A percentile compares a stretch with the other conserved stretches of the same genome.
phyloP scores from a whole-genome alignment of 2,329 filamentous ascomycete species.

The Exophiala mesophila region DNA sequence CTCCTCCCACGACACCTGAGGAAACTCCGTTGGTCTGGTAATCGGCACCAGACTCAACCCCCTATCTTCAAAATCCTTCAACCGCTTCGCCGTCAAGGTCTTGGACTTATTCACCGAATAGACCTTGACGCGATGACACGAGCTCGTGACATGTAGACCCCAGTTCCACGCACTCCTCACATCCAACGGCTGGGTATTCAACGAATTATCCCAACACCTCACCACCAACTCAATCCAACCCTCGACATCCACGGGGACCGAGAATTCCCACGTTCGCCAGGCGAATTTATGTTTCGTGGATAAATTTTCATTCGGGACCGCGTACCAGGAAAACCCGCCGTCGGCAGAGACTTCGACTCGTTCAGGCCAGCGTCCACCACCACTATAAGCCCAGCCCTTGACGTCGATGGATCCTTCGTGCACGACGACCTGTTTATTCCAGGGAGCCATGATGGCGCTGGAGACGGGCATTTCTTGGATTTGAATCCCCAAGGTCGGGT shows the following conservation, averaged over 20 bases:
- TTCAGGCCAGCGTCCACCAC: constrained; percentile 56
- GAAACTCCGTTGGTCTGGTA: constrained; percentile 31
- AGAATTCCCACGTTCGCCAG: constrained; percentile 61
- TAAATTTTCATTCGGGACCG: constrained; percentile 56
- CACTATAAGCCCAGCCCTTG: constrained; percentile 56
- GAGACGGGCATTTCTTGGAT: constrained; percentile 70
- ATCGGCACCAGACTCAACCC: constrained; percentile 33
- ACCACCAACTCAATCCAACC: constrained; percentile 58
- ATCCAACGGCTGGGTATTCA: constrained; percentile 56
- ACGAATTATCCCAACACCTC: constrained; percentile 57
- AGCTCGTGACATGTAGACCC: constrained; percentile 37
- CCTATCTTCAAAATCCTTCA: constrained; percentile 30
- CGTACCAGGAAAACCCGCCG: constrained; percentile 61
- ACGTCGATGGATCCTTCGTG: constrained; percentile 58
- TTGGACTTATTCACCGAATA: constrained; percentile 42
- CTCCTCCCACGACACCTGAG: constrained; percentile 29
- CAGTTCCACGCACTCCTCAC: constrained; percentile 52
- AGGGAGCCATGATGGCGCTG: constrained; percentile 61
- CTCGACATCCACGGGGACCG: constrained; percentile 58
- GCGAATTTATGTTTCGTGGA: constrained; percentile 58
- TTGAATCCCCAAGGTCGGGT: constrained; percentile 56
- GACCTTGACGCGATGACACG: constrained; percentile 36
- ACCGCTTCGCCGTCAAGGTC: constrained; percentile 26
- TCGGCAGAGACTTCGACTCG: constrained; percentile 60
- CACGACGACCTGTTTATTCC: constrained; percentile 55